Conservation (phyloP, 495 filamentous ascomycete genomes). For the Lasiosphaeria ovina region DNA sequence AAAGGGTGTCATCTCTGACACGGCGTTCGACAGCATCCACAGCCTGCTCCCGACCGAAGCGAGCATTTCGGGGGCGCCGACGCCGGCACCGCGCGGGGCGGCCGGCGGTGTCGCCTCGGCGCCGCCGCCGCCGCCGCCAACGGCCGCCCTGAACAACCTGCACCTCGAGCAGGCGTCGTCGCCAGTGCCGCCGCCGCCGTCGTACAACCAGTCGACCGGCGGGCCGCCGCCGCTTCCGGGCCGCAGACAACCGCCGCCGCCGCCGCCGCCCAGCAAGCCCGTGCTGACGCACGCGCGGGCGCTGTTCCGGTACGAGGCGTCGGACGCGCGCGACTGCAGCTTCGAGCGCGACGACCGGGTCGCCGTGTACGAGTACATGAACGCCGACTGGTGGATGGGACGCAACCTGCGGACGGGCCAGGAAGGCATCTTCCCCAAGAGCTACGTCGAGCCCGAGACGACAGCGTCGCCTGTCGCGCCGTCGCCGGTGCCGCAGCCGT, state of each 20-base stretch:
- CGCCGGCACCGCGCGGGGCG: constrained; percentile 29
- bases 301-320: constrained; percentile 75
- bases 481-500: constrained; percentile 1
- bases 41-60: constrained; percentile 68
- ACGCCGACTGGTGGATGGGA: constrained; percentile 95
- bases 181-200: constrained; percentile 38
- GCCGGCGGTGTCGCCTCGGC: constrained; percentile 22
- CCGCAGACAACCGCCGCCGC: constrained; percentile 45
- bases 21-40: constrained; percentile 68
- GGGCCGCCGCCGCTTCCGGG: constrained; percentile 53
- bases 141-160: constrained; percentile 43
- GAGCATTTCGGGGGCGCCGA: constrained; percentile 48
- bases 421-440: constrained; percentile 88
- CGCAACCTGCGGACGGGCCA: constrained; percentile 72
- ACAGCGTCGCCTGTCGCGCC: too few species aligned
- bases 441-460: constrained; percentile 62
- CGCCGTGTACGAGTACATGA: constrained; percentile 84
- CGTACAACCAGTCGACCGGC: constrained; percentile 50
- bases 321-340: constrained; percentile 74
- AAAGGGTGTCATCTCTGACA: constrained; percentile 66
- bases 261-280: constrained; percentile 49
- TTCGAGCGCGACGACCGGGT: constrained; percentile 75
- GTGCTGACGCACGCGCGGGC: constrained; percentile 72
- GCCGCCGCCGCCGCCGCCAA: constrained; percentile 32
- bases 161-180: constrained; percentile 38